phyloP scores from a whole-genome alignment of 805 yeast species.

The Spathaspora passalidarum region DNA sequence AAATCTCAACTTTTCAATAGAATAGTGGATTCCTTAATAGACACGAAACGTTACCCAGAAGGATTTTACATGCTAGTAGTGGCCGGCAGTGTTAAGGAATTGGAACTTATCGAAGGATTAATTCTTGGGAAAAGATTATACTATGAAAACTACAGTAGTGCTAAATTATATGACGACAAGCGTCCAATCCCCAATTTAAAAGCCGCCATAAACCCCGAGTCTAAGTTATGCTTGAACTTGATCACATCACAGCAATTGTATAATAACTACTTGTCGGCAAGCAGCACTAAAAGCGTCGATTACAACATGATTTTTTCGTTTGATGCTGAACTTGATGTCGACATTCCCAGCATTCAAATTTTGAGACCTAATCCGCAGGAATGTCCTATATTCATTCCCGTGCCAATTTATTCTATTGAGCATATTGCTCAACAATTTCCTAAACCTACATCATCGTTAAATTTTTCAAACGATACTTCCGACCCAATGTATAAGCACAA shows the following conservation, averaged over 20 bases:
- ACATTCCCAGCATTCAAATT: slow-evolving; percentile 35
- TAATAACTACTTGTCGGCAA: slow-evolving; percentile 24
- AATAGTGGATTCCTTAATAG: slow-evolving; percentile 36
- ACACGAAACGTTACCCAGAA: slow-evolving; percentile 10
- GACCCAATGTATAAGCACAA: slow-evolving; percentile 31
- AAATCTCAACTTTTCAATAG: slow-evolving; percentile 56
- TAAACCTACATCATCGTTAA: slow-evolving; percentile 16
- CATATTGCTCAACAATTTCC: slow-evolving; percentile 23
- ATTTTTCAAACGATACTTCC: slow-evolving; percentile 13
- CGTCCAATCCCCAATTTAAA: slow-evolving; percentile 12
- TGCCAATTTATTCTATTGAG: slow-evolving; percentile 32
- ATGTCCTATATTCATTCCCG: slow-evolving; percentile 35
- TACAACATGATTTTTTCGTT: slow-evolving; percentile 36
- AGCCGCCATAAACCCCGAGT: slow-evolving; percentile 9
- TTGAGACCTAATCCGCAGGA: slow-evolving; percentile 18
- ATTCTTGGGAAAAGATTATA: slow-evolving; percentile 67
- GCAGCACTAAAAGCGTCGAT: slow-evolving; percentile 9
- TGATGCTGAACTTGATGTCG: slow-evolving; percentile 29
- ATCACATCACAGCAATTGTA: slow-evolving; percentile 33
- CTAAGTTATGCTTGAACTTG: slow-evolving; percentile 21
- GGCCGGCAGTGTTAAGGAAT: slow-evolving; percentile 62
- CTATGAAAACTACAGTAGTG: slow-evolving; percentile 67
- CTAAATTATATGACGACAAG: slow-evolving; percentile 48
- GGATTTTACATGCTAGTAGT: slow-evolving; percentile 38
- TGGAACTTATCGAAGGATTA: slow-evolving; percentile 76